Base-by-base conservation (phyloP, 148 eudicot genomes). In the Fallopia convolvulus region DNA sequence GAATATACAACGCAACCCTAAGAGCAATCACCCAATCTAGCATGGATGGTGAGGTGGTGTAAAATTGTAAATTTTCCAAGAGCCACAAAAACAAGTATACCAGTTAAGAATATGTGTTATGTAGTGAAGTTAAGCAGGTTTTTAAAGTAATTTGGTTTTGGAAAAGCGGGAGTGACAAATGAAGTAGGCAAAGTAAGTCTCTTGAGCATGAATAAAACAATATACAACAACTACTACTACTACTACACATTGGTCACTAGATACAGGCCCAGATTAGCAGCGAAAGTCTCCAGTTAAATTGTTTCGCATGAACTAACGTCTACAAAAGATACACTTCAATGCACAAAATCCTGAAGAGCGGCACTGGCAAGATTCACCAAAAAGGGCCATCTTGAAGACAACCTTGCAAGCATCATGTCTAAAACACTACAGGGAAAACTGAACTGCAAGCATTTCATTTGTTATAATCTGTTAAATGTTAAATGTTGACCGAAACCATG, bases 401-500 rank as follows among this genome's bases (percentile, higher is more conserved):
- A 58, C 39, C 39, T 61, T 61, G 70, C 18, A 61, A 39, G 15
- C 36, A 26, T 23, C 68, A 60, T 0, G 68, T 23, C 32, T 20
- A 26, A 60, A 60, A 60, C 12, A 60, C 33, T 14, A 52, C 56
- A 52, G 56, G 6, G 20, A 52, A 26, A 60, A 60, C 68, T 52
- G n/a, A 52, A 60, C 14, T 23, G 33, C 15, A 7, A 60, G 33
- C 15, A 7, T 60, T 6, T 20, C 68, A 11, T 60, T 23, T 20
- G 23, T 56, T 17, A 49, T 60, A 26, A 4, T 10, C 70, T 61
- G 60, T 4, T 80, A 74, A 81, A 0, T 33, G 77, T 58, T 39
- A 63, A 36, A 6, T 56, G 81, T 75, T n/a, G 77, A 76, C 79
- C 82, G 47, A 78, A 56, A 26, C 81, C 83, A 50, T 75, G 83